Conservation (phyloP, 768 basidiomycete genomes). For the Kondoa subrosea region DNA sequence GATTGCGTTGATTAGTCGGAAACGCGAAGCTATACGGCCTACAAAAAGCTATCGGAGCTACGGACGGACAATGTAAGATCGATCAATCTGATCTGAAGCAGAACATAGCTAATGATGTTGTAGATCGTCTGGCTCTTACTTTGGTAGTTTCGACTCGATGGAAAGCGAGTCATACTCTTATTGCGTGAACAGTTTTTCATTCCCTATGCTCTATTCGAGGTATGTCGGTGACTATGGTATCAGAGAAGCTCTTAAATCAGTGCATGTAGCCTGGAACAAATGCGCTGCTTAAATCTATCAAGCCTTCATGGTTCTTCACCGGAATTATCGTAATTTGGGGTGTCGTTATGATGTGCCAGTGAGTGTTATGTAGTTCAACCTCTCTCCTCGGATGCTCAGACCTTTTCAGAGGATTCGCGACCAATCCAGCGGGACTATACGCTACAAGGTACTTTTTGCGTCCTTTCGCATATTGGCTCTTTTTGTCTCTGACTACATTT, state of each 20-base stretch:
- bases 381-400: conserved; percentile 34
- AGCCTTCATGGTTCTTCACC: conserved; percentile 61
- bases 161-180: too few species aligned
- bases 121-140: conserved; percentile 30
- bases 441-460: conserved; percentile 44
- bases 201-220: conserved; percentile 27
- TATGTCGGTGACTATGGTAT: conserved; percentile 28
- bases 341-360: conserved; percentile 48
- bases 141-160: too few species aligned
- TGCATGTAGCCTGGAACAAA: conserved; percentile 58
- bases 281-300: conserved; percentile 59
- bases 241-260: conserved; percentile 54
- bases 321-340: conserved; percentile 20
- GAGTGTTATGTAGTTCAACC: conserved; percentile 50
- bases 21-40: conserved; percentile 29
- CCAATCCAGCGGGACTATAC: conserved; percentile 7
- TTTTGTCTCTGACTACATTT: conserved; percentile 45
- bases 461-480: conserved; percentile 5
- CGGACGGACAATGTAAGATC: conserved; percentile 31
- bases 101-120: too few species aligned
- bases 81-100: too few species aligned
- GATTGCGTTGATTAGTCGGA: conserved; percentile 3
- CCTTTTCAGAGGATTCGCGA: conserved; percentile 7
- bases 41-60: conserved; percentile 27
- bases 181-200: too few species aligned